Base-by-base conservation (phyloP, 805 yeast species). In the Henningerozyma blattae region DNA sequence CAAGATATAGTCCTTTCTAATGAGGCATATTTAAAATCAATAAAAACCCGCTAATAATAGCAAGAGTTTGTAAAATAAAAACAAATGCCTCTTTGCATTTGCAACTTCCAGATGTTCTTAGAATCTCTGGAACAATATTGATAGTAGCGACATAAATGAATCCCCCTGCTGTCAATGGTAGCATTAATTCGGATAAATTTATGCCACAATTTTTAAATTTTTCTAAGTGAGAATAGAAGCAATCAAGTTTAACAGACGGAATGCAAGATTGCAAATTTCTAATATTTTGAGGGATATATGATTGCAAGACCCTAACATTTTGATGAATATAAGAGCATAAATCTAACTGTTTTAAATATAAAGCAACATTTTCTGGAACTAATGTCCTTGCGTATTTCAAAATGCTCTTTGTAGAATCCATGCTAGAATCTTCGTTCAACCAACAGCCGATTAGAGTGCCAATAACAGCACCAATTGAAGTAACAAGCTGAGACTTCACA, bases 111-210 rank as follows among this genome's bases (percentile, higher is more conserved):
- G 54, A 57, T 3, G 67, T 43, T 45, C 70, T 76, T 30, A 80
- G 54, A 16, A 80, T 52, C 46, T 79, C 85, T 1, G 91, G 89
- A 26, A 80, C 70, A n/a, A 80, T 79, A 30, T 82, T 79, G 16
- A 77, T 77, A 0, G 79, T 67, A 6, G 82, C 83, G 40, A 80
- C 76, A 49, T 80, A 80, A 17, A 80, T 51, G 47, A 80, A 75
- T 5, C 83, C 82, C 40, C 89, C 91, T 1, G 86, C 81, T 1
- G 86, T 77, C 48, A 79, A 68, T 13, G 89, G 86, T 30, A 78
- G 56, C 12, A 78, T 67, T 34, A 70, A 50, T 39, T 74, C 82
- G 10, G 35, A 26, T 5, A 35, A 17, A 18, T 16, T 2, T 10
- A 15, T 15, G 16, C 15, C 27, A n/a, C n/a, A 26, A 22, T 4